Percentiles rank a stretch among this genome's conserved stretches.
Conservation (phyloP, 1,284 basidiomycete genomes). For the Chalciporus sp. region DNA sequence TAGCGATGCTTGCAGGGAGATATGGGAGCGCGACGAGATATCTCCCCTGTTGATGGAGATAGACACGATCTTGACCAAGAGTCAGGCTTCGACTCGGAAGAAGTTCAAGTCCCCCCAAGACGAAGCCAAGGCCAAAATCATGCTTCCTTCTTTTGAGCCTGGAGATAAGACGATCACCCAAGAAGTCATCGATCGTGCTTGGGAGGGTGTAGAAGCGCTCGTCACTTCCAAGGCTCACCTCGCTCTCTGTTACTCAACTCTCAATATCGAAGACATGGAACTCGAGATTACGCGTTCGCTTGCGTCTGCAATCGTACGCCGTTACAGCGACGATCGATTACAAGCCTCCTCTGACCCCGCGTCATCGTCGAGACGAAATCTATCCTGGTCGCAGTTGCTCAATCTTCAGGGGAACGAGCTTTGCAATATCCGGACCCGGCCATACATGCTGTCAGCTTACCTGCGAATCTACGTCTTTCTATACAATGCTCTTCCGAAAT, state of each 20-base stretch:
- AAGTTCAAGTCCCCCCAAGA: slow-evolving; percentile 36
- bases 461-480: slow-evolving; percentile 52
- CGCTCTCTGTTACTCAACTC: slow-evolving; percentile 22
- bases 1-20: slow-evolving; percentile 45
- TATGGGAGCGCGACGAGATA: slow-evolving; percentile 43
- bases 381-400: slow-evolving; percentile 35
- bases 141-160: slow-evolving; percentile 13
- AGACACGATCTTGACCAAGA: slow-evolving; percentile 38
- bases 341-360: slow-evolving; percentile 6
- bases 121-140: slow-evolving; percentile 20
- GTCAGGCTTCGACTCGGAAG: slow-evolving; percentile 29
- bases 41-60: slow-evolving; percentile 34
- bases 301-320: slow-evolving; percentile 46
- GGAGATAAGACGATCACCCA: slow-evolving; percentile 24
- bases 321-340: slow-evolving; percentile 31
- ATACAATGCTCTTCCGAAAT: slow-evolving; percentile 33
- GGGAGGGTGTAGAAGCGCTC: slow-evolving; percentile 31
- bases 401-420: slow-evolving; percentile 55
- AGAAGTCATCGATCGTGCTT: slow-evolving; percentile 37
- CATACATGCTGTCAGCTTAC: slow-evolving; percentile 46
- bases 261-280: slow-evolving; percentile 49
- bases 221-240: slow-evolving; percentile 24
- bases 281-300: slow-evolving; percentile 55
- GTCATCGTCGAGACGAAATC: slow-evolving; percentile 1
- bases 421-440: slow-evolving; percentile 39